phyloP scores from a whole-genome alignment of 179 eudicot genomes.

The Drosera spatulata region DNA sequence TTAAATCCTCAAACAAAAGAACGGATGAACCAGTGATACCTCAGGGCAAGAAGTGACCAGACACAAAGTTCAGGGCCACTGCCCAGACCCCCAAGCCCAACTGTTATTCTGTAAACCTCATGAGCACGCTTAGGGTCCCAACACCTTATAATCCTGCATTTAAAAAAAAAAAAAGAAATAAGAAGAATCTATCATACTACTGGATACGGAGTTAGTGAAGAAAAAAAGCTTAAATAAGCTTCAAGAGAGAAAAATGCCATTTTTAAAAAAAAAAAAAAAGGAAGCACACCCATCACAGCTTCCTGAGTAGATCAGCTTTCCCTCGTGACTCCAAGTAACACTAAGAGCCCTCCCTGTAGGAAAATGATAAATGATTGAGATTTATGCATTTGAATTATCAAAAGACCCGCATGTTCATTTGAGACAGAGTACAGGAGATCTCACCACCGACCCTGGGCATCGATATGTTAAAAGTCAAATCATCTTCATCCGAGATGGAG shows the following conservation, averaged over 20 bases:
- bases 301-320: slow-evolving; percentile 63
- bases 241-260: not conserved
- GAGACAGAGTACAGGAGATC: slow-evolving; percentile 24
- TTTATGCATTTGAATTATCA: not conserved
- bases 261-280: not conserved
- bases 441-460: slow-evolving; percentile 95
- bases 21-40: slow-evolving; percentile 24
- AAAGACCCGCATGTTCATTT: not conserved
- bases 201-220: too few relatives aligned
- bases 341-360: slow-evolving; percentile 46
- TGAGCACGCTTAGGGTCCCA: slow-evolving; percentile 58
- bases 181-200: not conserved
- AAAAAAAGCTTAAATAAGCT: not conserved
- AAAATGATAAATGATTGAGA: not conserved
- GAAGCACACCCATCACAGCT: slow-evolving; percentile 89
- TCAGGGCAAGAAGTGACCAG: slow-evolving; percentile 84
- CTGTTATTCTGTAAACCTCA: slow-evolving; percentile 82
- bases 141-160: slow-evolving; percentile 76
- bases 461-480: slow-evolving; percentile 44
- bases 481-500: slow-evolving; percentile 33
- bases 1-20: not conserved
- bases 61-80: slow-evolving; percentile 70
- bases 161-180: not conserved
- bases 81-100: slow-evolving; percentile 85
- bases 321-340: slow-evolving; percentile 86